These are phyloP conservation scores for Penicillium macrosclerotiorum DNA, from an alignment of 495 filamentous ascomycete genomes.

Conservation along the genomic window DNA sequence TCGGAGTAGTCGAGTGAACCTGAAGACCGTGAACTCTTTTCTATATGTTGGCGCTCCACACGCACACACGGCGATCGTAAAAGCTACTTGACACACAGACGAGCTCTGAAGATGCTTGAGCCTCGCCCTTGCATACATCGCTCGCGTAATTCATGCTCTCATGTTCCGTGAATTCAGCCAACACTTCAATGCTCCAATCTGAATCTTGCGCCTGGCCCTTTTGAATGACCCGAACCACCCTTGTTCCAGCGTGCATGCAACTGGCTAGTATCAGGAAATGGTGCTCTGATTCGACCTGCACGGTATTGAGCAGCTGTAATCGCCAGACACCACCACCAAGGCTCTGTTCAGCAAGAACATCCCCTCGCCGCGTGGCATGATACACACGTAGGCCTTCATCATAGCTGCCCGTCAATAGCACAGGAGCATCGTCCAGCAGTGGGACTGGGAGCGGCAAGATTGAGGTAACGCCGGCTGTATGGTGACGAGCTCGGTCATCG, in stretches of 20 bases:
- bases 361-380: slow-evolving; percentile 33
- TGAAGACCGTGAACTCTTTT: too few relatives aligned
- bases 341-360: slow-evolving; percentile 56
- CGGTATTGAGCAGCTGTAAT: slow-evolving; percentile 57
- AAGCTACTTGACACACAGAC: slow-evolving; percentile 80
- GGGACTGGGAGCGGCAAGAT: slow-evolving; percentile 64
- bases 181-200: slow-evolving; percentile 61
- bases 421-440: slow-evolving; percentile 33
- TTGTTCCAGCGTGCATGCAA: slow-evolving; percentile 88
- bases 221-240: slow-evolving; percentile 57
- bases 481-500: slow-evolving; percentile 46
- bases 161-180: slow-evolving; percentile 80
- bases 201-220: slow-evolving; percentile 11
- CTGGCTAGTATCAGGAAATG: slow-evolving; percentile 68
- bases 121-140: slow-evolving; percentile 56
- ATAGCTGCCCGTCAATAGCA: slow-evolving; percentile 86
- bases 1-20: not conserved
- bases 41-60: slow-evolving; percentile 60
- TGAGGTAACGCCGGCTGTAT: slow-evolving; percentile 83
- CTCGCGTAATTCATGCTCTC: slow-evolving; percentile 95
- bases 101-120: slow-evolving; percentile 27
- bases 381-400: slow-evolving; percentile 80
- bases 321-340: slow-evolving; percentile 92
- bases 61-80: slow-evolving; percentile 76
- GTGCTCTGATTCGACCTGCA: slow-evolving; percentile 15